Evolutionary conservation across 306 rosid genomes (phyloP), one percentile per base, ranked within the genome.

Genomic region (Prunus persica): DNA sequence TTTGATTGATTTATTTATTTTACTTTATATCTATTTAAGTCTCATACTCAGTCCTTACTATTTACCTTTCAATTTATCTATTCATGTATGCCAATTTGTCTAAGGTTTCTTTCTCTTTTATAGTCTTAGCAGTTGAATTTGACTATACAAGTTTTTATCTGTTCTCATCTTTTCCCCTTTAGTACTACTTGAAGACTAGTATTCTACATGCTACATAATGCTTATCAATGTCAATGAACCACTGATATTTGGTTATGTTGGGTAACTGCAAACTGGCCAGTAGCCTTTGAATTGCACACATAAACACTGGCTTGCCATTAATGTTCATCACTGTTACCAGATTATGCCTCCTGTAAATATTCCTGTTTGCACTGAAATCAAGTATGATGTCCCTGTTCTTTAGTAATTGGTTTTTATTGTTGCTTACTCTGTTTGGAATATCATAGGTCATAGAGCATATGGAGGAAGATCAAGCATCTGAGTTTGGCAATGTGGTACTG

Each of bases 361-460:
- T 51, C 30, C 20, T 30, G 20, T 52, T 55, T 71, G 50, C 47
- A 54, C 51, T 0, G 49, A 28, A 15, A 25, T 69, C 41, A 24
- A 46, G 32, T 24, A 1, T 47, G 15, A 11, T 51, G 47, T 54
- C 34, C 38, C n/a, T 10, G 0, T 63, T 63, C 1, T 65, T 34
- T 32, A 38, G 76, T 41, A 57, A 22, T 57, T 72, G 57, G 57
- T 73, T 43, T 65, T 60, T 20, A 68, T 27, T 49, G 62, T 52
- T 25, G 50, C 51, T 60, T n/a, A 73, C 30, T 34, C 34, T 47
- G 32, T 16, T 56, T 43, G 47, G 41, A 41, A 51, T 49, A 78
- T 73, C 74, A 60, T 71, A 95, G 99, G 99, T 95, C 47, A 95
- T 95, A 73, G 99, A 95, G 80, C 99, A 95, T 54, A 95, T 95